Conservation (phyloP, 768 basidiomycete genomes). For the Amylocystis lapponica region DNA sequence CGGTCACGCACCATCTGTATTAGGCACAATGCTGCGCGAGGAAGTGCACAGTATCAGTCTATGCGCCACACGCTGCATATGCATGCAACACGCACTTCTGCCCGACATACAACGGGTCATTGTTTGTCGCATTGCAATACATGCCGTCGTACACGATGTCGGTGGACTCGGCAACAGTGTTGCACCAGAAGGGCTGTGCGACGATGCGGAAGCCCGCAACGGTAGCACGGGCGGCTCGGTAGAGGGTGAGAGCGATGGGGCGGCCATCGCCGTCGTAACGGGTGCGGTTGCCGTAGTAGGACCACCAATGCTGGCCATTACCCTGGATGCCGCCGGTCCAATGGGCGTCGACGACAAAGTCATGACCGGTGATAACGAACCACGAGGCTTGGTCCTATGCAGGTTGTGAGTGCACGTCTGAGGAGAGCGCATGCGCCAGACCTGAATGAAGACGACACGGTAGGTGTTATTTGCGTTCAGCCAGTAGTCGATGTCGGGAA, state of each 20-base stretch:
- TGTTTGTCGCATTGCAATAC: slow-evolving; percentile 55
- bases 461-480: slow-evolving; percentile 49
- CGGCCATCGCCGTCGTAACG: slow-evolving; percentile 51
- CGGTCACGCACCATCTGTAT: slow-evolving; percentile 55
- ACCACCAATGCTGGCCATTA: slow-evolving; percentile 60
- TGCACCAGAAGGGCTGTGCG: slow-evolving; percentile 58
- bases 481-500: slow-evolving; percentile 51
- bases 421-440: slow-evolving; percentile 7
- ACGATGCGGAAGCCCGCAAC: slow-evolving; percentile 48
- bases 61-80: slow-evolving; percentile 9
- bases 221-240: slow-evolving; percentile 35
- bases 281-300: slow-evolving; percentile 41
- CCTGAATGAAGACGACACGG: slow-evolving; percentile 59
- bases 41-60: too few relatives aligned
- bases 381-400: slow-evolving; percentile 53
- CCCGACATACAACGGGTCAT: slow-evolving; percentile 42
- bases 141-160: slow-evolving; percentile 52
- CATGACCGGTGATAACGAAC: slow-evolving; percentile 53
- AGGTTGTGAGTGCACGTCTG: neutral
- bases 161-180: slow-evolving; percentile 44
- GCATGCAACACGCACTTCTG: slow-evolving; percentile 36
- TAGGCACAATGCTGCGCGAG: slow-evolving; percentile 42
- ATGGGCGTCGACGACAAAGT: slow-evolving; percentile 53
- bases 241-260: slow-evolving; percentile 52
- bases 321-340: slow-evolving; percentile 52